phyloP scores from a whole-genome alignment of 1,139 yeast species.

The Sugiyamaella grinbergsii region DNA sequence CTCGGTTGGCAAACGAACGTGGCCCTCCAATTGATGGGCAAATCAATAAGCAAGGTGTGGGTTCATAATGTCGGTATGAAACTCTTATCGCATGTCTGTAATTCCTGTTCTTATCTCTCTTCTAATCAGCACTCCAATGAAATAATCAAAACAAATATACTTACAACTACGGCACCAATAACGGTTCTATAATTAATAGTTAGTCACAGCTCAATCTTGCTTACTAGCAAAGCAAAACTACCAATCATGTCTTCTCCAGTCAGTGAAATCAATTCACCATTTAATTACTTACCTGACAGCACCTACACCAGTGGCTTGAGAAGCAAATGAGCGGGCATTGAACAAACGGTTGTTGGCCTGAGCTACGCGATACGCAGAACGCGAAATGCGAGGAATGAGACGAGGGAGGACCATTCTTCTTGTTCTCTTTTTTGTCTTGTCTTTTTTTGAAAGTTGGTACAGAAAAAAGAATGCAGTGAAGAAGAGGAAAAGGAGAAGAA shows the following conservation, averaged over 20 bases:
- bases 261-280: not conserved
- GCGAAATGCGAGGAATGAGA: slow-evolving; percentile 86
- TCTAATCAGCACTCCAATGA: too few relatives aligned
- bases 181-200: slow-evolving; percentile 67
- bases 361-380: slow-evolving; percentile 88
- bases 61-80: too few relatives aligned
- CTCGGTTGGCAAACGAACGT: not conserved
- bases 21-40: not conserved
- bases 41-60: too few relatives aligned
- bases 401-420: slow-evolving; percentile 62
- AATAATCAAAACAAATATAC: too few relatives aligned
- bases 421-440: slow-evolving; percentile 23
- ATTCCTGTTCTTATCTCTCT: too few relatives aligned
- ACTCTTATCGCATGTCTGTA: not conserved
- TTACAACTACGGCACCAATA: slow-evolving; percentile 96
- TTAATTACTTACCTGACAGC: slow-evolving; percentile 76
- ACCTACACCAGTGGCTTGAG: slow-evolving; percentile 84
- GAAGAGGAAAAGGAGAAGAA: slow-evolving; percentile 11
- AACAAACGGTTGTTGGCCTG: slow-evolving; percentile 70
- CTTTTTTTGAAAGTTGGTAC: slow-evolving; percentile 17
- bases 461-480: slow-evolving; percentile 19
- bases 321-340: slow-evolving; percentile 76
- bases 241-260: not conserved
- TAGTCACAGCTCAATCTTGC: slow-evolving; percentile 8
- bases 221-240: too few relatives aligned